Conservation (phyloP, 805 yeast species). For the Kazachstania taianensis region DNA sequence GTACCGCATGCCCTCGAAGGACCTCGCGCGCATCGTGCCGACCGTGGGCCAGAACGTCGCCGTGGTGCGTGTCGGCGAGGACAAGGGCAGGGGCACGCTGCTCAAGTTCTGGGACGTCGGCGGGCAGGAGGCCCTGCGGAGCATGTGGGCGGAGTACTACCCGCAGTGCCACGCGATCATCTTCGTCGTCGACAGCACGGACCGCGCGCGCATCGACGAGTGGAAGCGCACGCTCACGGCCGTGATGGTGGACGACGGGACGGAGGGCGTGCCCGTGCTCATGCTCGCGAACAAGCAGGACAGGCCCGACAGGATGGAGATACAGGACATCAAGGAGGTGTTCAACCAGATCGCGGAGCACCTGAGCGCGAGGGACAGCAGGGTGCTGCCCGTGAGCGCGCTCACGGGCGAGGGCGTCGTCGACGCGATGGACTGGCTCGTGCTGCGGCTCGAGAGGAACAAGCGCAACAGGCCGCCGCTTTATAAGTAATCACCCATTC, state of each 20-base stretch:
- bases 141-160: constrained; percentile 83
- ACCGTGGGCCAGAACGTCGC: constrained; percentile 90
- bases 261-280: constrained; percentile 75
- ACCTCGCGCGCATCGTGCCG: constrained; percentile 64
- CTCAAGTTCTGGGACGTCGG: constrained; percentile 95
- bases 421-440: constrained; percentile 86
- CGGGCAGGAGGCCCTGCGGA: constrained; percentile 79
- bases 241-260: constrained; percentile 47
- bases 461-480: constrained; percentile 32
- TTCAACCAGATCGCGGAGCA: constrained; percentile 75
- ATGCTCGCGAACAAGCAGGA: constrained; percentile 97
- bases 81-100: constrained; percentile 30
- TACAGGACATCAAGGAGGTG: constrained; percentile 72
- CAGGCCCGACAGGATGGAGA: constrained; percentile 55
- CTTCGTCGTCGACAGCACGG: constrained; percentile 88
- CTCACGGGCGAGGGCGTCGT: constrained; percentile 65
- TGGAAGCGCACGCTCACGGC: constrained; percentile 54
- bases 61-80: constrained; percentile 30
- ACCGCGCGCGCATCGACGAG: constrained; percentile 70
- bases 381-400: constrained; percentile 86
- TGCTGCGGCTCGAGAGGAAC: constrained; percentile 49
- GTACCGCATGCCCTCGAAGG: constrained; percentile 38
- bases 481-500: constrained; percentile 13
- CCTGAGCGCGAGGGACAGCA: constrained; percentile 80
- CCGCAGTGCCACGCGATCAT: constrained; percentile 82